These are phyloP conservation scores for Chlamydomonas sp. DNA, from an alignment of 139 green algal species.

Conservation along the genomic window DNA sequence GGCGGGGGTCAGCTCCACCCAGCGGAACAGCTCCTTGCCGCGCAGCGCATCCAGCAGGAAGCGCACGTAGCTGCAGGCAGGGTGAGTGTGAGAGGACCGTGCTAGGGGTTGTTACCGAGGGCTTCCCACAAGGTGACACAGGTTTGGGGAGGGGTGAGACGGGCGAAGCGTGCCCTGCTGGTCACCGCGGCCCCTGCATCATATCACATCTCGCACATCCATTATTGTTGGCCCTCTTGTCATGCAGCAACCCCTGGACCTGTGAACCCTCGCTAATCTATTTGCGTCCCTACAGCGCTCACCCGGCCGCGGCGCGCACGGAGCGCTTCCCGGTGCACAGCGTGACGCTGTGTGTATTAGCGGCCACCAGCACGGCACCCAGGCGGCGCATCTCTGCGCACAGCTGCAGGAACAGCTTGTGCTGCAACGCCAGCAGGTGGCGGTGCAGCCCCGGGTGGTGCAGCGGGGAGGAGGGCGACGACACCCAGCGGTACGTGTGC, in stretches of 20 bases:
- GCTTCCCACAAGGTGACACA: background rate
- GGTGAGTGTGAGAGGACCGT: background rate
- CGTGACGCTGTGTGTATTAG: constrained; percentile 82
- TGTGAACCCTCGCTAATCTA: background rate
- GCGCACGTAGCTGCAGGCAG: constrained; percentile 73
- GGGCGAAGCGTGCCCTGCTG: background rate
- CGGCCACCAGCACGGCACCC: constrained; percentile 85
- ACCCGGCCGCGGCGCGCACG: constrained; percentile 76
- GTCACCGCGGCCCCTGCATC: no score
- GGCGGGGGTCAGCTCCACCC: constrained; percentile 75
- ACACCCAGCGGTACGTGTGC: constrained; percentile 90
- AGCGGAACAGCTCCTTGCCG: constrained; percentile 79
- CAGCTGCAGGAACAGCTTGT: constrained; percentile 75
- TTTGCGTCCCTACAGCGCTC: background rate
- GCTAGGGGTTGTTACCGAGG: no score
- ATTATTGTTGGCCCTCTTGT: background rate
- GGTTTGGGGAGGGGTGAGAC: background rate
- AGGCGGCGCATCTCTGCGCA: constrained; percentile 68
- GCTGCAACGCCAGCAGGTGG: constrained; percentile 75
- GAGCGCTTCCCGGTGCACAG: constrained; percentile 87
- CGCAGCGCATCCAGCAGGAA: constrained; percentile 86
- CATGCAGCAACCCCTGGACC: background rate
- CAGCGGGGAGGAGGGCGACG: constrained; percentile 64
- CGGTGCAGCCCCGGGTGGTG: constrained; percentile 79
- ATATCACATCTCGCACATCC: no score